phyloP scores from a whole-genome alignment of 768 basidiomycete species.

The Auricularia sp. region DNA sequence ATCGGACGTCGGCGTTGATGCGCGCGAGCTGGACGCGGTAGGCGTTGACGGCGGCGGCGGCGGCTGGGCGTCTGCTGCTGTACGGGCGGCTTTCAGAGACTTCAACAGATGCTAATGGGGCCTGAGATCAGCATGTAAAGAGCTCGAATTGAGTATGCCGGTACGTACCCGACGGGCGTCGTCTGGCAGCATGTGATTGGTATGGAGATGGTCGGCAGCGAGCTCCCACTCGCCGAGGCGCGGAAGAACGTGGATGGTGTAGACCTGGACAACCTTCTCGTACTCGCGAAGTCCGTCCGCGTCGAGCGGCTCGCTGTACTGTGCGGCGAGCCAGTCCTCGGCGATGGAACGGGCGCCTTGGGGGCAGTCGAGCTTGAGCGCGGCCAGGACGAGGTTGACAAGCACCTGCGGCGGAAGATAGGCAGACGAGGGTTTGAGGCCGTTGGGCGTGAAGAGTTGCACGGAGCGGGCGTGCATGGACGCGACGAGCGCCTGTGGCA shows the following conservation, averaged over 20 bases:
- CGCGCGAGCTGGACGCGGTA: slow-evolving; percentile 37
- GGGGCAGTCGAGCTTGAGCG: slow-evolving; percentile 53
- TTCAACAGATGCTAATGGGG: slow-evolving; percentile 7
- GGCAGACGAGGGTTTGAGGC: slow-evolving; percentile 34
- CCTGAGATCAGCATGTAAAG: slow-evolving; percentile 5
- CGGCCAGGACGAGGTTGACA: slow-evolving; percentile 57
- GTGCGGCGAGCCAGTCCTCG: slow-evolving; percentile 67
- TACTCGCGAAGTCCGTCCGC: slow-evolving; percentile 32
- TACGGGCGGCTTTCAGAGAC: slow-evolving; percentile 12
- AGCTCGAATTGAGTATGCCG: slow-evolving; percentile 12
- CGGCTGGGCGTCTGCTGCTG: slow-evolving; percentile 16
- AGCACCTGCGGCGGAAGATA: slow-evolving; percentile 63
- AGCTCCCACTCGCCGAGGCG: slow-evolving; percentile 72
- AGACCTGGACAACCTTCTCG: slow-evolving; percentile 64
- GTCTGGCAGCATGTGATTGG: slow-evolving; percentile 53
- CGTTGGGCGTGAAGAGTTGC: slow-evolving; percentile 49
- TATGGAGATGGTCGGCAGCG: slow-evolving; percentile 61
- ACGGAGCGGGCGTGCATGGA: slow-evolving; percentile 55
- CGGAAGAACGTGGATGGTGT: slow-evolving; percentile 63
- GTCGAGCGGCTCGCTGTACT: slow-evolving; percentile 17
- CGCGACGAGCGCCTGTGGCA: slow-evolving; percentile 48
- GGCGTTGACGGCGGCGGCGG: slow-evolving; percentile 30
- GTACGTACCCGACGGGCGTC: slow-evolving; percentile 42
- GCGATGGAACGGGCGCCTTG: slow-evolving; percentile 53
- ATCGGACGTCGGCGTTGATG: slow-evolving; percentile 7